These are phyloP conservation scores for Anthostomella pinea DNA, from an alignment of 2,329 filamentous ascomycete species.

Conservation along the genomic window DNA sequence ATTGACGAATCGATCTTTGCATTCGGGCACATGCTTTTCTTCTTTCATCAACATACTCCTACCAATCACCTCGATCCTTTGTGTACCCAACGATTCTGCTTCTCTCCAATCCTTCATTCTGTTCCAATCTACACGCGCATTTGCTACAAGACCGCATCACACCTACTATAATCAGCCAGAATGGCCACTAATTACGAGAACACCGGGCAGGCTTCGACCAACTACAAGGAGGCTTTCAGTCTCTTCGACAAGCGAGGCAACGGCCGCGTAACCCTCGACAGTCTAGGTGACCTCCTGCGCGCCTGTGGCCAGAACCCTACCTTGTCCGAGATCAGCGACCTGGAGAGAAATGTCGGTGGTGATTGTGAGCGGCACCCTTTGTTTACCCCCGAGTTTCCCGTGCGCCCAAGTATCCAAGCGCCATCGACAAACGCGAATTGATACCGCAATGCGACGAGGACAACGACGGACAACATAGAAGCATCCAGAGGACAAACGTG, in stretches of 20 bases:
- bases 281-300: slow-evolving; percentile 88
- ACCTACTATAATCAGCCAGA: slow-evolving; percentile 12
- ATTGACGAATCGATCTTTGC: background rate
- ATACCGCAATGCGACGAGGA: too few relatives aligned
- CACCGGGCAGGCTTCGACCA: slow-evolving; percentile 68
- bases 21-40: background rate
- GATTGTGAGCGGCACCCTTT: slow-evolving; percentile 70
- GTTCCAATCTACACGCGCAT: slow-evolving; percentile 7
- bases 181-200: slow-evolving; percentile 33
- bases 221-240: slow-evolving; percentile 99
- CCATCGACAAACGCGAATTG: background rate
- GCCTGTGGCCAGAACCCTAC: slow-evolving; percentile 98
- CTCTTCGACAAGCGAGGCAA: slow-evolving; percentile 99
- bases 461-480: too few relatives aligned
- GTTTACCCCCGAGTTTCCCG: slow-evolving; percentile 3
- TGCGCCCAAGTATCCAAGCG: background rate
- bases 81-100: background rate
- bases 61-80: too few relatives aligned
- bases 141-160: slow-evolving; percentile 8
- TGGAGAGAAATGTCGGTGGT: slow-evolving; percentile 84
- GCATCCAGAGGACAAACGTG: background rate
- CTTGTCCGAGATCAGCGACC: slow-evolving; percentile 83
- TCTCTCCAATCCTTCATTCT: slow-evolving; percentile 6
- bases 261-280: slow-evolving; percentile 82
- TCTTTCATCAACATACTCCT: too few relatives aligned